Percentiles rank a stretch among this genome's conserved stretches.
phyloP scores from a whole-genome alignment of 192 early-diverging fungal genomes.

The Entomortierella lignicola region DNA sequence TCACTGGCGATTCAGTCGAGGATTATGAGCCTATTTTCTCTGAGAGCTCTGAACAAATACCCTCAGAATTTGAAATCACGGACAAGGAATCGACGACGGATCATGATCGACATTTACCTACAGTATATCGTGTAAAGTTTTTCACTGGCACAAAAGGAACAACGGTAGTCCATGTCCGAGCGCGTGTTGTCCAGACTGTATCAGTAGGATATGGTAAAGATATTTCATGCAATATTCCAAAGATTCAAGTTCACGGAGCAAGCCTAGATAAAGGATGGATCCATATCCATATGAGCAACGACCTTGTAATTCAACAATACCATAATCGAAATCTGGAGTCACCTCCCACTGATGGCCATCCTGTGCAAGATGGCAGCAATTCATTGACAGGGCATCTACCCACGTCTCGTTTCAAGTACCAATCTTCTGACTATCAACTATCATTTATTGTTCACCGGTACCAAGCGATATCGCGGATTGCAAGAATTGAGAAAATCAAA shows the following conservation, averaged over 20 bases:
- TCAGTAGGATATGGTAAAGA: slow-evolving; percentile 41
- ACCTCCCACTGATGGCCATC: slow-evolving; percentile 5
- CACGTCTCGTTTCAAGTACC: slow-evolving; percentile 23
- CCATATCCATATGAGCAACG: slow-evolving; percentile 25
- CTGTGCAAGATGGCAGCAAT: slow-evolving; percentile 7
- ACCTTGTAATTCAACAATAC: slow-evolving; percentile 28
- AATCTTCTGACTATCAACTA: slow-evolving; percentile 23
- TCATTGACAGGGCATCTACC: slow-evolving; percentile 5
- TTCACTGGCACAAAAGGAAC: slow-evolving; percentile 32
- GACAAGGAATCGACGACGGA: slow-evolving; percentile 4
- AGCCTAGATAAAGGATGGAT: slow-evolving; percentile 26
- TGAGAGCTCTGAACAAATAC: neutral
- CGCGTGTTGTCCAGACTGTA: slow-evolving; percentile 28
- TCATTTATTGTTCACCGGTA: slow-evolving; percentile 37
- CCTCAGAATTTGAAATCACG: neutral
- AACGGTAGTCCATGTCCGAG: slow-evolving; percentile 13
- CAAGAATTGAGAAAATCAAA: slow-evolving; percentile 40
- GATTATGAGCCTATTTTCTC: slow-evolving; percentile 23
- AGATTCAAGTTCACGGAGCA: slow-evolving; percentile 18
- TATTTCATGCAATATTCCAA: slow-evolving; percentile 32
- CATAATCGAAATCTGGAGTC: slow-evolving; percentile 10
- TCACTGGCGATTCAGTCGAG: slow-evolving; percentile 25
- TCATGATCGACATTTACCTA: neutral
- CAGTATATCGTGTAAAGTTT: slow-evolving; percentile 33
- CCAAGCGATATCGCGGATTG: slow-evolving; percentile 37